A percentile compares a stretch with the other conserved stretches of the same genome.
Conservation (phyloP, 2,329 filamentous ascomycete genomes). For the Monascus ruber region DNA sequence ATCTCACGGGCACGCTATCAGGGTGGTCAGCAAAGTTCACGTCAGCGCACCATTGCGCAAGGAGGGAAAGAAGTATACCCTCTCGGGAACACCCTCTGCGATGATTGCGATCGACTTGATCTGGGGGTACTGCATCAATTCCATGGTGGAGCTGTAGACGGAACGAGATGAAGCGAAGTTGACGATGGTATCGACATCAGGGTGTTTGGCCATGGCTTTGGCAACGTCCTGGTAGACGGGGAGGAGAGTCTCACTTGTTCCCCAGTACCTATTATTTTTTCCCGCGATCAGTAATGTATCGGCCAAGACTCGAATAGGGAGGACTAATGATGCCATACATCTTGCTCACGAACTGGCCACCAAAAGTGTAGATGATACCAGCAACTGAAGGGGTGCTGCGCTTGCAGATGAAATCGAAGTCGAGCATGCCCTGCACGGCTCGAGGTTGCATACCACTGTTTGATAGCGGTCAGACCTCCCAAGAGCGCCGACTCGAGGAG, state of each 20-base stretch:
- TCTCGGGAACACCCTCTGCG: slow-evolving; percentile 96
- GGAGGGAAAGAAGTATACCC: slow-evolving; percentile 42
- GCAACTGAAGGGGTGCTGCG: slow-evolving; percentile 90
- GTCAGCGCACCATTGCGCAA: background rate
- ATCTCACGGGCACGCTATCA: slow-evolving; percentile 88
- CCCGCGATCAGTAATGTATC: slow-evolving; percentile 1
- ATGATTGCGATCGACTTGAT: slow-evolving; percentile 99
- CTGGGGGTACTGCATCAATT: slow-evolving; percentile 93
- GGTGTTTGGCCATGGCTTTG: slow-evolving; percentile 94
- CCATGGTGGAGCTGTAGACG: slow-evolving; percentile 97
- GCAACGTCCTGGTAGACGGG: slow-evolving; percentile 92
- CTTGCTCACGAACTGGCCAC: slow-evolving; percentile 99
- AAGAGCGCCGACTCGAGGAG: background rate
- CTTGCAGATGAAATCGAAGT: slow-evolving; percentile 99
- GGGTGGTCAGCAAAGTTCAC: slow-evolving; percentile 3
- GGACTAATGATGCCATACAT: slow-evolving; percentile 47
- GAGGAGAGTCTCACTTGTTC: slow-evolving; percentile 95
- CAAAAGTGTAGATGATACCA: slow-evolving; percentile 99
- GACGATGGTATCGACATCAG: slow-evolving; percentile 92
- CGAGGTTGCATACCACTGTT: slow-evolving; percentile 81
- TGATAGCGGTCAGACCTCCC: slow-evolving; percentile 13
- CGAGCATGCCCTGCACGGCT: slow-evolving; percentile 85
- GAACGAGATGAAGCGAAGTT: slow-evolving; percentile 99
- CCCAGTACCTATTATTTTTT: slow-evolving; percentile 63
- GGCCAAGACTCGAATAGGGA: background rate